These are phyloP conservation scores for Tripidium arundinaceum DNA, from an alignment of 202 grass and related monocot genomes.

Conservation along the genomic window DNA sequence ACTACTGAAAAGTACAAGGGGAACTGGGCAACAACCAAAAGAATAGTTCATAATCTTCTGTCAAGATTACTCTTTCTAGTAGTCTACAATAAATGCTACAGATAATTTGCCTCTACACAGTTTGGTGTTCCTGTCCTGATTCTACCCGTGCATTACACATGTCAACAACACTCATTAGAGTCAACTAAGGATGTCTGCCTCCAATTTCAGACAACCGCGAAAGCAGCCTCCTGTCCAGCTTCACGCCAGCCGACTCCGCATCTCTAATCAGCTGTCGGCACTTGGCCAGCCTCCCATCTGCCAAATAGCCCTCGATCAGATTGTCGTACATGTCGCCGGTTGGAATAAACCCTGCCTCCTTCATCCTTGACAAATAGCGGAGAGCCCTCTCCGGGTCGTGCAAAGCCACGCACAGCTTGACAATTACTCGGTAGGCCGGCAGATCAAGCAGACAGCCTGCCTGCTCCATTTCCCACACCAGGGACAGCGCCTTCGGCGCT, in stretches of 20 bases:
- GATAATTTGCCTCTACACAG: background rate
- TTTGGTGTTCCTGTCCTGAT: background rate
- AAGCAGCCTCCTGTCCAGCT: conserved; percentile 46
- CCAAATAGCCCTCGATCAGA: conserved; percentile 55
- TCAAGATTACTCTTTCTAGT: background rate
- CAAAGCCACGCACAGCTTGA: conserved; percentile 57
- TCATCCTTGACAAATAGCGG: conserved; percentile 60
- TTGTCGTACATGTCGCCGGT: conserved; percentile 58
- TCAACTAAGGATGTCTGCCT: background rate
- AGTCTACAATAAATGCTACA: background rate
- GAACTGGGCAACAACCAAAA: background rate
- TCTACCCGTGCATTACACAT: background rate
- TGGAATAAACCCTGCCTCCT: conserved; percentile 67
- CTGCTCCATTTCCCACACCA: conserved; percentile 88
- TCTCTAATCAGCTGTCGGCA: conserved; percentile 70
- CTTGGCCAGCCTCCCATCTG: conserved; percentile 47
- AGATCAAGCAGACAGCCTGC: conserved; percentile 65
- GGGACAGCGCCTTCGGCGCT: conserved; percentile 27
- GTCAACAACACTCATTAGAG: background rate
- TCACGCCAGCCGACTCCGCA: conserved; percentile 44
- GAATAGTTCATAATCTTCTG: background rate
- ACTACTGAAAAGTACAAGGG: background rate
- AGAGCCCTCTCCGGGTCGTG: conserved; percentile 57
- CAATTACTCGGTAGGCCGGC: conserved; percentile 71
- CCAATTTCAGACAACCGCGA: conserved; percentile 33